Evolutionary conservation across 2,329 filamentous ascomycete species (phyloP), one percentile per base, ranked within the genome.

Genomic region (Monosporascus cannonballus): DNA sequence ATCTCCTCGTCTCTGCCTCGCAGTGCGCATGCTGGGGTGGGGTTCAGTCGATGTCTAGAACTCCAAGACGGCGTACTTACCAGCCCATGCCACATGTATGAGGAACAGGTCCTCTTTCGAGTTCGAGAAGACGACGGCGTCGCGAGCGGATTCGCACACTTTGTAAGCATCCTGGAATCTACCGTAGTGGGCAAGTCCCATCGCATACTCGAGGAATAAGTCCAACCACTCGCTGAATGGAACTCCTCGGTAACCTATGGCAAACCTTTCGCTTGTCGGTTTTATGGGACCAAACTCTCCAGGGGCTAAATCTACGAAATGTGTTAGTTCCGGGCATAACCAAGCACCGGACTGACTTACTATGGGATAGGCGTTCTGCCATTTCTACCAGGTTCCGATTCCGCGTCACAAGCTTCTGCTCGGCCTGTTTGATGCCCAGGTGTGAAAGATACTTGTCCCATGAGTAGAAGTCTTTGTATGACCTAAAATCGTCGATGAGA

Each of bases 171-270:
- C 85, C 42, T 85, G 78, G 15, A 80, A 75, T 47, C 87, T 82
- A 36, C 85, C 85, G 20, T 78, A 73, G 42, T 83, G 80, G 7
- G 91, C 88, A 34, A 94, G 79, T 5, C 86, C 77, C 47, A 96
- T 77, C 3, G 91, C 88, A 66, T 95, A 95, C 63, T 94, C 89
- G 37, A 95, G 79, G 66, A 99, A 96, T 1, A 96, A 78, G 60
- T 95, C 89, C 3, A 96, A 79, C 94, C 94, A 99, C 47, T 84
- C 80, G 53, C 85, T 77, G 64, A 97, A 96, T 0, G 84, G 75
- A 47, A 97, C 89, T 7, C 87, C 88, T 59, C 90, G 86, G 50
- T 75, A 74, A 20, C 74, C 71, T 46, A 71, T 66, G 6, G 67
- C 64, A 18, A 62, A 58, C 20, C 57, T 54, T 15, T 61, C 57